Base-by-base conservation (phyloP, 352 stramenopile genomes). In the Phytophthora sansomeana region DNA sequence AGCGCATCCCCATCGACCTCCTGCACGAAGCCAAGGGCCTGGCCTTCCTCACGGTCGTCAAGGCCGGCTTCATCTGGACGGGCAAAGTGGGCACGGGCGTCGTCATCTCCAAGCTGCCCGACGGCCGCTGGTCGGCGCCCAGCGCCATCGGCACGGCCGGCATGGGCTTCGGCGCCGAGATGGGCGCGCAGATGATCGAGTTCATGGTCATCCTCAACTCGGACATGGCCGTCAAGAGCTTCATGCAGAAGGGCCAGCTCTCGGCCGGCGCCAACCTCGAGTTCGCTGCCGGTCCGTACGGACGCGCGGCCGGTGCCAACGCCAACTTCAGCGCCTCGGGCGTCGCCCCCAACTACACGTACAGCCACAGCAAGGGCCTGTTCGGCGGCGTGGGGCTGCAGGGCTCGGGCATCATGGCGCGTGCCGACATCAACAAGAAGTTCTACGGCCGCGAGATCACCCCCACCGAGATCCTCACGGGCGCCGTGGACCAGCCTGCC, bases 61-160 rank as follows among this genome's bases (percentile, higher is more conserved):
- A 98, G 78, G 92, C 75, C 21, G 90, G 85, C 36, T 96, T 96
- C 70, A 86, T 96, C 58, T 91, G 80, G 81, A 96, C 88, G 8
- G 90, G 80, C 57, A 92, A 91, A 62, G 72, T 96, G 28, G 88
- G 88, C 69, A 93, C 86, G 50, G 97, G 97, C 41, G 85, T 99
- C 47, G 91, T 99, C 14, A 87, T 99, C 67, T 87, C 95, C 14
- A 95, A 97, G 62, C 83, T 98, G 9, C 85, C 87, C 4, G 94
- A 98, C 73, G 96, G 96, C 11, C 93, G 90, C 44, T 99, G 97
- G 96, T 98, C 91, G 42, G 95, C 96, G 14, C 97, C 97, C 14
- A 98, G 89, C 21, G 96, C 96, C 6, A 98, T 99, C 66, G 96
- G 90, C 44, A 94, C 96, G 28, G 83, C 86, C 24, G 95, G 95